phyloP scores from a whole-genome alignment of 1,284 basidiomycete species.

The Microbotryum violaceum region DNA sequence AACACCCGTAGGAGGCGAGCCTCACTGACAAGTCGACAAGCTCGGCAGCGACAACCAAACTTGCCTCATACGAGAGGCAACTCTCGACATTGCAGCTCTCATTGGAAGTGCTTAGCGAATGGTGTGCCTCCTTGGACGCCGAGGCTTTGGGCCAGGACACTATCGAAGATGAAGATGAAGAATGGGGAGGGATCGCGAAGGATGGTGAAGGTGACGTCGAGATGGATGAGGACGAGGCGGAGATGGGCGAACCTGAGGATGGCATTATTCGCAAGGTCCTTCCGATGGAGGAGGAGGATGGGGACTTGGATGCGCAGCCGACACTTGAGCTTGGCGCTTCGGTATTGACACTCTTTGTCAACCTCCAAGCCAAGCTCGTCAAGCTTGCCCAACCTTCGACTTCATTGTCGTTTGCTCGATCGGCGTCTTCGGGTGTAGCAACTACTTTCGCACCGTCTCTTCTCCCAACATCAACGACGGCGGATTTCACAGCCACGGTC shows the following conservation, averaged over 20 bases:
- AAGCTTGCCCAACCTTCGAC: constrained; percentile 20
- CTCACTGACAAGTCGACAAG: constrained; percentile 3
- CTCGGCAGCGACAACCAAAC: constrained; percentile 47
- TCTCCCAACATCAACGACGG: constrained; percentile 21
- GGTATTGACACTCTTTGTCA: constrained; percentile 3
- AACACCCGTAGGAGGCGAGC: constrained; percentile 10
- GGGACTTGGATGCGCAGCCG: constrained; percentile 21
- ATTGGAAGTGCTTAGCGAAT: constrained; percentile 60
- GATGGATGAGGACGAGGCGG: constrained; percentile 36
- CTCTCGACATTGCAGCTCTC: constrained; percentile 67
- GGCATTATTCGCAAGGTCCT: constrained; percentile 20
- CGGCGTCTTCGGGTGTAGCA: not conserved
- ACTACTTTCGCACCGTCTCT: not conserved
- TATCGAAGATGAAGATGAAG: constrained; percentile 41
- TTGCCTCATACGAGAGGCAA: constrained; percentile 64
- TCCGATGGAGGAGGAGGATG: constrained; percentile 5
- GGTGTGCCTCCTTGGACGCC: constrained; percentile 26
- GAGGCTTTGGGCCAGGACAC: constrained; percentile 14
- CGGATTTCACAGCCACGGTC: not conserved
- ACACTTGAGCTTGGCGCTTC: constrained; percentile 35
- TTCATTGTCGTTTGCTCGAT: constrained; percentile 20
- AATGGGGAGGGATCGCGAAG: constrained; percentile 31
- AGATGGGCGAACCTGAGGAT: constrained; percentile 27
- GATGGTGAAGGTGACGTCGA: constrained; percentile 25
- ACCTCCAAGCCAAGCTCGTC: constrained; percentile 26